Conservation (phyloP, 768 basidiomycete species). For the Chalciporus piperatus region DNA sequence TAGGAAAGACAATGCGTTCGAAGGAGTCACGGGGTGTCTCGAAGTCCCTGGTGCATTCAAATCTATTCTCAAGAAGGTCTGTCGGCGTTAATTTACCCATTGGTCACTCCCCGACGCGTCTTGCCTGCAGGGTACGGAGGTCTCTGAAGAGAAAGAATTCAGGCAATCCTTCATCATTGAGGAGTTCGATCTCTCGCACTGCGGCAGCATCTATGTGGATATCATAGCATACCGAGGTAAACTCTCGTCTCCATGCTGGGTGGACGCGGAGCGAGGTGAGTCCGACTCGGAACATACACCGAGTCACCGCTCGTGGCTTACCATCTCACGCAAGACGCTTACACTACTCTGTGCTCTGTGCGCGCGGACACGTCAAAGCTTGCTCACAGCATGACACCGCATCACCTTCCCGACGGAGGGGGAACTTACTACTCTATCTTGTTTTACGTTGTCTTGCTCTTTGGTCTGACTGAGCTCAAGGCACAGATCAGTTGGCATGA, state of each 20-base stretch:
- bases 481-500: constrained; percentile 51
- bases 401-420: constrained; percentile 3
- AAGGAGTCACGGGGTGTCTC: constrained; percentile 26
- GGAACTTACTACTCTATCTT: constrained; percentile 8
- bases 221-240: constrained; percentile 26
- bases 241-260: constrained; percentile 20
- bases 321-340: constrained; percentile 16
- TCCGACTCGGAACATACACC: background rate
- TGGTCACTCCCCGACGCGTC: too few species aligned
- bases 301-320: background rate
- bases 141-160: constrained; percentile 21
- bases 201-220: constrained; percentile 11
- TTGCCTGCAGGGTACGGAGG: constrained; percentile 10
- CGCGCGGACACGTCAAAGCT: constrained; percentile 25
- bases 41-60: constrained; percentile 35
- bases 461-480: constrained; percentile 51
- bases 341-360: constrained; percentile 24
- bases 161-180: constrained; percentile 21
- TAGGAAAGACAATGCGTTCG: constrained; percentile 25
- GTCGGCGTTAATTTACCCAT: too few species aligned
- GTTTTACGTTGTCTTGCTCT: constrained; percentile 40
- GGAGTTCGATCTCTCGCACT: constrained; percentile 8
- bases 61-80: constrained; percentile 29
- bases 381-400: constrained; percentile 8
- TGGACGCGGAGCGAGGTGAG: constrained; percentile 25